Base-by-base conservation (phyloP, 805 yeast genomes). In the Cyberlindnera meyerae region DNA sequence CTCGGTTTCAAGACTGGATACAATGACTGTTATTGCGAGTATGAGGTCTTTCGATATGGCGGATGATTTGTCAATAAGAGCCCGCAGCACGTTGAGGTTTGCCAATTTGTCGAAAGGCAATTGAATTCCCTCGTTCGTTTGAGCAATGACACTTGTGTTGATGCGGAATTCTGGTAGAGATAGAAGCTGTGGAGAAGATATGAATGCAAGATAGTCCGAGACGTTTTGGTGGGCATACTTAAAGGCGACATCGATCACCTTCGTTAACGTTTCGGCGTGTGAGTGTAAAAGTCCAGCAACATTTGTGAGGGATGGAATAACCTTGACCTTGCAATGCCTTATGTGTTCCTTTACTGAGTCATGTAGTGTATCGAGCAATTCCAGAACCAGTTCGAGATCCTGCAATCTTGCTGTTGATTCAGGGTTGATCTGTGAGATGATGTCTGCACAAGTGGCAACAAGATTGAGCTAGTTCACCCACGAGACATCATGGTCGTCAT, bases 181-280 rank as follows among this genome's bases (percentile, higher is more conserved):
- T 4, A 26, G 8, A 11, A 44, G 30, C 40, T 39, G 40, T 6
- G 27, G 18, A 4, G 38, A 31, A 8, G 44, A 7, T n/a, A 39
- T 15, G 34, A 38, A 43, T 12, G 9, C n/a, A 9, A 45, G 28
- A 24, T 45, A 45, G 28, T 29, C 26, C 6, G 5, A 4, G 4
- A 25, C 21, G 22, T 39, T 43, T 2, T 16, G 5, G 4, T 24
- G 11, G 2, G 49, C 38, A 24, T 31, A 39, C 5, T 28, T 13
- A 22, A 38, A 45, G 45, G 40, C 35, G 14, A 28, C 29, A 21
- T 40, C 43, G 20, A 38, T 41, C 29, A 24, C 24, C 18, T 31
- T 36, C 28, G n/a, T n/a, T n/a, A n/a, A n/a, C n/a, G n/a, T n/a
- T n/a, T 39, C 36, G 5, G 47, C 20, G 13, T 33, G 27, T 7